phyloP scores from a whole-genome alignment of 1,284 basidiomycete species.

The Ustilago crameri region DNA sequence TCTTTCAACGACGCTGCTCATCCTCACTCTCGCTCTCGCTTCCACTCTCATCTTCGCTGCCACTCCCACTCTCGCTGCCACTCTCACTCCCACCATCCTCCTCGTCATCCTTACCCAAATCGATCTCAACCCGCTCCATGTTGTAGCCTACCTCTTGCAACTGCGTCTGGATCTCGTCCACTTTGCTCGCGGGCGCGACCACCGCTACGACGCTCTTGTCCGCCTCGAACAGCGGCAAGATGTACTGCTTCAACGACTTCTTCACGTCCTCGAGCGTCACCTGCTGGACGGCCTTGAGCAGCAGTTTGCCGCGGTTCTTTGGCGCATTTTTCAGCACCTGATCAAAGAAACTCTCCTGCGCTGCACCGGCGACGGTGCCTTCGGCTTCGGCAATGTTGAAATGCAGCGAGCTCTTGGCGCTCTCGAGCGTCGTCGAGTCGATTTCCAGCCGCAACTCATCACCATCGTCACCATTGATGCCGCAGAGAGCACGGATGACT shows the following conservation, averaged over 20 bases:
- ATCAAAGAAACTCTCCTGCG: constrained; percentile 69
- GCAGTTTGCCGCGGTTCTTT: constrained; percentile 55
- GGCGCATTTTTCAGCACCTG: constrained; percentile 51
- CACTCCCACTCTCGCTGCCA: constrained; percentile 22
- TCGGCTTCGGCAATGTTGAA: constrained; percentile 83
- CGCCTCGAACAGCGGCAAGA: constrained; percentile 87
- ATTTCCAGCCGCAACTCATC: constrained; percentile 71
- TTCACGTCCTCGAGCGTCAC: constrained; percentile 84
- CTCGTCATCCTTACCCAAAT: constrained; percentile 71
- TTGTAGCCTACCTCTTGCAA: constrained; percentile 79
- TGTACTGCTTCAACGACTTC: constrained; percentile 77
- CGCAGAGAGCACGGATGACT: constrained; percentile 66
- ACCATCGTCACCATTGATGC: constrained; percentile 9
- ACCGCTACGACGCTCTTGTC: constrained; percentile 82
- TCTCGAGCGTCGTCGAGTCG: constrained; percentile 85
- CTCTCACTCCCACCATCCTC: constrained; percentile 22
- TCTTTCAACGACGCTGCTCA: not conserved
- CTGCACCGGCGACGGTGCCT: constrained; percentile 84
- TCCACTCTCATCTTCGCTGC: constrained; percentile 40
- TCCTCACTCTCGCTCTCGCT: constrained; percentile 35
- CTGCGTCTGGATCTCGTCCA: constrained; percentile 77
- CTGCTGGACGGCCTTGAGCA: constrained; percentile 69
- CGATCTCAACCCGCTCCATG: constrained; percentile 79
- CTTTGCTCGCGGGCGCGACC: constrained; percentile 83
- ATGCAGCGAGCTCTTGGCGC: constrained; percentile 90